Base-by-base conservation (phyloP, 768 basidiomycete genomes). In the Tylopilus plumbeoviolaceoides region DNA sequence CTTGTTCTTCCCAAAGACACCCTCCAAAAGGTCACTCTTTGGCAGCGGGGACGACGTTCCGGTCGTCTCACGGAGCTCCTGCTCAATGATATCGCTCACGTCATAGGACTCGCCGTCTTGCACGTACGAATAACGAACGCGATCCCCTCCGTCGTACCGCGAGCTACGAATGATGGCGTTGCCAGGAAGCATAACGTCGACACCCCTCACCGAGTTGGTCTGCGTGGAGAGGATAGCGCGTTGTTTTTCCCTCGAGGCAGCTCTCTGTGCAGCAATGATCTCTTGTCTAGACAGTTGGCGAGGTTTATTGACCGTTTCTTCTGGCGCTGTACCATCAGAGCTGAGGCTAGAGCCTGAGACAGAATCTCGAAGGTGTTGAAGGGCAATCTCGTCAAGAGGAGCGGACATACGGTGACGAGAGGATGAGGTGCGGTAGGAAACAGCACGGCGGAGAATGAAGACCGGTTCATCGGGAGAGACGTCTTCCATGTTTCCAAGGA, bases 91-190 rank as follows among this genome's bases (percentile, higher is more conserved):
- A 57, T 95, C 88, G 62, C 91, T 93, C 66, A 98, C 92, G 67
- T 98, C 95, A 62, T 85, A 89, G 0, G 87, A 88, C 71, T 91
- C 91, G 3, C 94, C 95, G 56, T 94, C 91, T 56, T 92, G 86
- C 39, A 98, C 88, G 66, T 92, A 98, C 36, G 95, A 97, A 67
- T 99, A 99, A 0, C 95, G 85, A 72, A 93, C 87, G 43, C 77
- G 74, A 57, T 91, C 87, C 39, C 79, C 82, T 6, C 71, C 65
- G 20, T 91, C 82, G 57, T 85, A 83, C 7, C 91, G 77, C 7
- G 89, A 84, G 61, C 91, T 94, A 28, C 95, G 86, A 10, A 98
- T 77, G 63, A 90, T 82, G 0, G 84, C 89, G 55, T 89, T 89
- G 6, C 91, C 90, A 2, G 90, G 89, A 2, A 98, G 73, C 9